phyloP scores from a whole-genome alignment of 345 rosid species.

The Hypericum perforatum region DNA sequence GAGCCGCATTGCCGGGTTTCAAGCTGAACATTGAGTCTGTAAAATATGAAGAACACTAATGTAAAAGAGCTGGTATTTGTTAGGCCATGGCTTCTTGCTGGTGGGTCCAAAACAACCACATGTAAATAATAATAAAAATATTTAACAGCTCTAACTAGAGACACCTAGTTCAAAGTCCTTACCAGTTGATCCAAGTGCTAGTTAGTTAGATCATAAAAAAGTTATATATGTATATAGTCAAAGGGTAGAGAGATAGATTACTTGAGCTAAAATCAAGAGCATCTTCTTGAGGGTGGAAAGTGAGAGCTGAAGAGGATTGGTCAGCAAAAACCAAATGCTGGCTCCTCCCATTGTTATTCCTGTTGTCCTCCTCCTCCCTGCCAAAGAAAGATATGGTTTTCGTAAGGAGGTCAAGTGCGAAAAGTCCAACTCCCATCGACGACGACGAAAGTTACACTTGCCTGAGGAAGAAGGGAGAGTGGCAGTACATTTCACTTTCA shows the following conservation, averaged over 20 bases:
- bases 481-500: no score
- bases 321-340: constrained; percentile 38
- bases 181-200: no score
- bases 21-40: constrained; percentile 48
- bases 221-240: neutral
- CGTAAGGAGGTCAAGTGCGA: no score
- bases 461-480: no score
- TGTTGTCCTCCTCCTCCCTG: constrained; percentile 31
- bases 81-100: no score
- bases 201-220: constrained; percentile 6
- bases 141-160: no score
- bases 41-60: neutral
- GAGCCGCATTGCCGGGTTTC: constrained; percentile 45
- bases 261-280: constrained; percentile 76
- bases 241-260: constrained; percentile 17
- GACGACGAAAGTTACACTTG: no score
- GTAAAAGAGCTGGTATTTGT: no score
- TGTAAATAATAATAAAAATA: no score
- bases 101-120: no score
- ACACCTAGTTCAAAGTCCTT: no score
- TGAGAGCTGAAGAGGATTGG: constrained; percentile 20
- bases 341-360: constrained; percentile 16
- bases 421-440: no score
- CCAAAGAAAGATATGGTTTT: constrained; percentile 6
- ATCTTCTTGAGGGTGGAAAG: constrained; percentile 56